Conservation (phyloP, 1,284 basidiomycete genomes). For the Inonotus obliquus region DNA sequence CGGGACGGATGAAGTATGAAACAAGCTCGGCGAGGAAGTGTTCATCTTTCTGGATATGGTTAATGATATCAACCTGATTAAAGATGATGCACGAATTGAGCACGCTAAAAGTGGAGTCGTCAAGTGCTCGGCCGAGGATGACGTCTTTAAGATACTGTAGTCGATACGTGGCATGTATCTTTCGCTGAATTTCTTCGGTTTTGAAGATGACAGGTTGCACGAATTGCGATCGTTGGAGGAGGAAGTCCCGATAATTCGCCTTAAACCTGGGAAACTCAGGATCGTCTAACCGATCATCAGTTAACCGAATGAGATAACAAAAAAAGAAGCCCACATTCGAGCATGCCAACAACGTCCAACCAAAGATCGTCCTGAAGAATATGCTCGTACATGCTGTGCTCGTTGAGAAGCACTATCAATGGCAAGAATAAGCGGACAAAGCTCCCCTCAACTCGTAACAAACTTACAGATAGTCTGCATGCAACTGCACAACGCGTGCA, state of each 20-base stretch:
- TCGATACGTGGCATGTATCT: constrained; percentile 96
- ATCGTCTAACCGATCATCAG: constrained; percentile 61
- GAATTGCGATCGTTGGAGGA: constrained; percentile 77
- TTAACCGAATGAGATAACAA: constrained; percentile 14
- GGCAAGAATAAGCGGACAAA: constrained; percentile 19
- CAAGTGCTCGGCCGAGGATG: constrained; percentile 88
- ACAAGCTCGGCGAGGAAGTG: constrained; percentile 78
- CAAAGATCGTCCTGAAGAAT: constrained; percentile 93
- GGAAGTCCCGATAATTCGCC: constrained; percentile 94
- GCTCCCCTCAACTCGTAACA: not conserved
- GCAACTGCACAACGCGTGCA: constrained; percentile 87
- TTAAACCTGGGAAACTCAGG: constrained; percentile 95
- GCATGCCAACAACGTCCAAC: constrained; percentile 89
- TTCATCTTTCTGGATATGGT: constrained; percentile 78
- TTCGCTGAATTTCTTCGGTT: constrained; percentile 69
- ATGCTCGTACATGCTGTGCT: constrained; percentile 93
- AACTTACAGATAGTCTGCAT: constrained; percentile 93
- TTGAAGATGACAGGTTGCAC: constrained; percentile 82
- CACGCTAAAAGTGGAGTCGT: constrained; percentile 96
- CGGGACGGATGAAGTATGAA: constrained; percentile 56
- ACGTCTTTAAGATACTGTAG: constrained; percentile 98
- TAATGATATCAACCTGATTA: constrained; percentile 98
- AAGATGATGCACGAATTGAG: constrained; percentile 97
- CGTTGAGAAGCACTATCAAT: constrained; percentile 85
- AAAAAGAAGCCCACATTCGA: constrained; percentile 75